phyloP scores from a whole-genome alignment of 2,329 filamentous ascomycete genomes.

The Microcyclospora tardicrescens region DNA sequence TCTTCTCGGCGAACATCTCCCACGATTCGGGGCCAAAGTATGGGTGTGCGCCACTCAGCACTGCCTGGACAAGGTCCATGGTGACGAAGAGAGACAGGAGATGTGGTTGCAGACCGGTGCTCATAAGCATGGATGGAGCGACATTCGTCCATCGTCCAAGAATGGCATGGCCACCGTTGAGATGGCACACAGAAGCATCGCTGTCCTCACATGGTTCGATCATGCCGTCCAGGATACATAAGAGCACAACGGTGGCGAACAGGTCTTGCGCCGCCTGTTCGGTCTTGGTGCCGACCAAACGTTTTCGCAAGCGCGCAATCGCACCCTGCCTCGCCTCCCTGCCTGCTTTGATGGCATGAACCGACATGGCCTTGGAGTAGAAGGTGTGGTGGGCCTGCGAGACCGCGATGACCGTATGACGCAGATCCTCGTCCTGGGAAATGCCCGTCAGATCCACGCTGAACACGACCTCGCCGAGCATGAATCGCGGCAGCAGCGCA shows the following conservation, averaged over 20 bases:
- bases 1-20: constrained; percentile 3
- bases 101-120: constrained; percentile 5
- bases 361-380: background rate
- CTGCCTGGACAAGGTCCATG: constrained; percentile 6
- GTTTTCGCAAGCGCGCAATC: too few species aligned
- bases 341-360: too few species aligned
- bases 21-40: constrained; percentile 6
- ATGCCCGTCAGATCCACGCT: background rate
- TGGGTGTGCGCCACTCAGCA: constrained; percentile 5
- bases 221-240: too few species aligned
- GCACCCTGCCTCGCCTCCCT: background rate
- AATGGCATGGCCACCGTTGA: constrained; percentile 7
- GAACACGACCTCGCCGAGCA: too few species aligned
- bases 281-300: too few species aligned
- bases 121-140: constrained; percentile 4
- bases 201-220: too few species aligned
- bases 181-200: too few species aligned
- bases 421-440: constrained; percentile 5
- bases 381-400: constrained; percentile 7
- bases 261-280: too few species aligned
- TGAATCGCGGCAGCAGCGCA: constrained; percentile 8
- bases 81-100: constrained; percentile 7
- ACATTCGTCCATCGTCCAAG: constrained; percentile 7
- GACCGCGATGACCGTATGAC: constrained; percentile 5
- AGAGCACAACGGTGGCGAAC: too few species aligned